phyloP scores from a whole-genome alignment of 306 rosid species.

The Quercus suber region DNA sequence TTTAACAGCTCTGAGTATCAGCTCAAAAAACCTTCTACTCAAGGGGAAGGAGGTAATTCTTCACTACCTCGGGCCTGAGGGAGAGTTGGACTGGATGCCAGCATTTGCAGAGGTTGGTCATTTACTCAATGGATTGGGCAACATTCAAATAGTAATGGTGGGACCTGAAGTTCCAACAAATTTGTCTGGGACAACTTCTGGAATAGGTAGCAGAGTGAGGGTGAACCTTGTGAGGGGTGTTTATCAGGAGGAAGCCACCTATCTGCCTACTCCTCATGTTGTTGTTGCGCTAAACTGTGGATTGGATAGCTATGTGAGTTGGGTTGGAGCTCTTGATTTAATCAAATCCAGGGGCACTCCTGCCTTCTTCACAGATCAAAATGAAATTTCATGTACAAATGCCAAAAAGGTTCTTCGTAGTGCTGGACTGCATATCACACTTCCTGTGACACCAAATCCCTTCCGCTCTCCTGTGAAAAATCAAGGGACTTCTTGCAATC shows the following conservation, averaged over 20 bases:
- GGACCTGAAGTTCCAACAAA: constrained; percentile 48
- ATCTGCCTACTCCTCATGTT: constrained; percentile 37
- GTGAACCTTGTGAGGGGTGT: constrained; percentile 38
- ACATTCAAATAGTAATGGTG: constrained; percentile 43
- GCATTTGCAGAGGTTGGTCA: constrained; percentile 63
- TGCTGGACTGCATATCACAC: constrained; percentile 46
- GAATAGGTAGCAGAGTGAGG: constrained; percentile 41
- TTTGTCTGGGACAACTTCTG: constrained; percentile 41
- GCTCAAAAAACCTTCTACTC: constrained; percentile 54
- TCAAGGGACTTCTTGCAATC: constrained; percentile 41
- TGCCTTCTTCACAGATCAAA: constrained; percentile 41
- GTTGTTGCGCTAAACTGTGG: constrained; percentile 35
- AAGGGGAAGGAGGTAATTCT: constrained; percentile 60
- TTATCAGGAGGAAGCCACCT: constrained; percentile 44
- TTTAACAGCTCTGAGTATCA: constrained; percentile 50
- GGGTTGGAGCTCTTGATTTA: constrained; percentile 37
- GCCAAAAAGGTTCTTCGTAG: constrained; percentile 34
- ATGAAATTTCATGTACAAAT: constrained; percentile 31
- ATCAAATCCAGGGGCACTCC: constrained; percentile 39
- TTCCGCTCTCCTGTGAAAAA: constrained; percentile 62
- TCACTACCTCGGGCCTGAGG: constrained; percentile 67
- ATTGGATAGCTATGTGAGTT: constrained; percentile 24
- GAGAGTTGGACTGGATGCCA: constrained; percentile 70
- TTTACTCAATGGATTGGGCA: constrained; percentile 57
- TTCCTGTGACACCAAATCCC: constrained; percentile 63